phyloP scores from a whole-genome alignment of 1,284 basidiomycete genomes.

The Dichomitus squalens region DNA sequence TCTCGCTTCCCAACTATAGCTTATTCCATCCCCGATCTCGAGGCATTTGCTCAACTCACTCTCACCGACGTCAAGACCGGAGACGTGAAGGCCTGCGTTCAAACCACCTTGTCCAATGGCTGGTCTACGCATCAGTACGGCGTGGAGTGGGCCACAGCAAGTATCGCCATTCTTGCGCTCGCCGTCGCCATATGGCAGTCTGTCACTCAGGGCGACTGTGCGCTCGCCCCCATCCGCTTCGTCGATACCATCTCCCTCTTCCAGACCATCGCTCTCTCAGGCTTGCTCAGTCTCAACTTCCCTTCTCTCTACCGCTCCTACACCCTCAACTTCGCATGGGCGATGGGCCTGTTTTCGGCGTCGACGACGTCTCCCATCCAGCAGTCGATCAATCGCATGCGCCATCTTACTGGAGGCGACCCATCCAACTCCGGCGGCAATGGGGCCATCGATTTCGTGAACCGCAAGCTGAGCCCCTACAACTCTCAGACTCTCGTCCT shows the following conservation, averaged over 20 bases:
- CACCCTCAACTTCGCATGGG: conserved; percentile 88
- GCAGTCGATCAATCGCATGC: conserved; percentile 79
- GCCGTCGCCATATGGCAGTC: conserved; percentile 73
- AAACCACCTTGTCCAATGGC: conserved; percentile 91
- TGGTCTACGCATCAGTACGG: conserved; percentile 77
- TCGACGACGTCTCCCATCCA: conserved; percentile 64
- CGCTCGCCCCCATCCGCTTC: conserved; percentile 56
- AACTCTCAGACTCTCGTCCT: conserved; percentile 41
- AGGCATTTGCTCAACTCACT: conserved; percentile 85
- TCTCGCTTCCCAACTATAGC: conserved; percentile 76
- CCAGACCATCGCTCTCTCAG: conserved; percentile 74
- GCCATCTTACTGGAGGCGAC: conserved; percentile 79
- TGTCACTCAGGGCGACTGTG: conserved; percentile 45
- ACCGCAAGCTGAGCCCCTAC: conserved; percentile 79
- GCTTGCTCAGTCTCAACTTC: conserved; percentile 85
- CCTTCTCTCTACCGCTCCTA: conserved; percentile 82
- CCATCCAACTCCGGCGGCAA: conserved; percentile 60
- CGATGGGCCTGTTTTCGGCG: conserved; percentile 79
- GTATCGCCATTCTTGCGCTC: conserved; percentile 69
- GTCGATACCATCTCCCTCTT: conserved; percentile 82
- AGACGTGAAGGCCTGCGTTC: conserved; percentile 83
- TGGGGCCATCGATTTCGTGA: conserved; percentile 72
- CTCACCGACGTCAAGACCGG: conserved; percentile 72
- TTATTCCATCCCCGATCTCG: conserved; percentile 88
- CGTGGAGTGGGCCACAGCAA: conserved; percentile 80